Evolutionary conservation across 2,329 filamentous ascomycete genomes (phyloP).

Genomic region (Sporothrix globosa): DNA sequence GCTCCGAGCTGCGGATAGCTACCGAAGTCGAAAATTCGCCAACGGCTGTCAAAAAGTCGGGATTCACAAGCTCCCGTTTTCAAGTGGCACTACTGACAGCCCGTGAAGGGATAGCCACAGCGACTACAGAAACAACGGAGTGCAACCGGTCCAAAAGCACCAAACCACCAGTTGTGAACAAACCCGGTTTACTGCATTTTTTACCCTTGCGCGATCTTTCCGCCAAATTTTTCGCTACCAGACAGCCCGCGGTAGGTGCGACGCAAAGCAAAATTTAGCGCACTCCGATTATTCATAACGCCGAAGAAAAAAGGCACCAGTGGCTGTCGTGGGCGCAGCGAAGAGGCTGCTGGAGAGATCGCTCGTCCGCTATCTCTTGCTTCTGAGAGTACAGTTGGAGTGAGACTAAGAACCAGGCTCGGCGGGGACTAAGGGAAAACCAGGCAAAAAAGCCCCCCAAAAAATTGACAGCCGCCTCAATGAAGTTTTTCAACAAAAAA

Average conservation of each 20-base stretch:
- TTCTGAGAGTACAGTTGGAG: background rate
- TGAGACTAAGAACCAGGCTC: conserved; percentile 5
- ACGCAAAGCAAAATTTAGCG: conserved; percentile 20
- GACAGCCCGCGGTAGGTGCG: conserved; percentile 22
- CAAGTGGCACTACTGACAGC: conserved; percentile 29
- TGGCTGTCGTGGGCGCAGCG: background rate
- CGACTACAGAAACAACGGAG: background rate
- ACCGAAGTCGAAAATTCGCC: conserved; percentile 9
- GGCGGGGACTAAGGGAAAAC: conserved; percentile 21
- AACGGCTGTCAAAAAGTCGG: conserved; percentile 23
- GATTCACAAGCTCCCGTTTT: conserved; percentile 27
- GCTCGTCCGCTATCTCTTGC: background rate
- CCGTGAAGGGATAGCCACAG: conserved; percentile 22
- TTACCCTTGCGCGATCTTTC: background rate
- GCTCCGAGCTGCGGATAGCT: background rate
- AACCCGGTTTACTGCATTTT: conserved; percentile 29
- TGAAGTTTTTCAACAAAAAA: conserved; percentile 60
- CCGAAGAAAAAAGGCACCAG: conserved; percentile 20
- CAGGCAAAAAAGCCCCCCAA: conserved; percentile 22
- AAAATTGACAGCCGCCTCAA: conserved; percentile 40
- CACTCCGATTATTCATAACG: conserved; percentile 30
- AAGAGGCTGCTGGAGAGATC: conserved; percentile 18
- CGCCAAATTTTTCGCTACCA: background rate
- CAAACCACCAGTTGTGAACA: background rate
- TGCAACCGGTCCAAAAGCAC: background rate